Evolutionary conservation across 2,329 filamentous ascomycete species (phyloP).

Genomic region (Botrytis pseudocinerea): DNA sequence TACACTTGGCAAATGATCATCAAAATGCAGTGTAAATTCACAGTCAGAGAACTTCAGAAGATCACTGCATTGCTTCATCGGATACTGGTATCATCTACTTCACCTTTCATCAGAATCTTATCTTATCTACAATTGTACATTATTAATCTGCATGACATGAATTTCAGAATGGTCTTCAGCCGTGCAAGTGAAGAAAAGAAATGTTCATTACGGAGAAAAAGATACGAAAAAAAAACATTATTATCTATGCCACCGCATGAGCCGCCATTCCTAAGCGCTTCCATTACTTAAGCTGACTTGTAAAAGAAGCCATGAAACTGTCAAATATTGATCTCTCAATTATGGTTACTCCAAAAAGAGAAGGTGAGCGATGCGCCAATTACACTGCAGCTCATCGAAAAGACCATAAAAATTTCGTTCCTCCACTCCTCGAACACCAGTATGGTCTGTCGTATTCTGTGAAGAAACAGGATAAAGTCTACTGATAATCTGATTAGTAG

Average conservation of each 20-base stretch:
- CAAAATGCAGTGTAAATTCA: not conserved
- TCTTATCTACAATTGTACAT: not conserved
- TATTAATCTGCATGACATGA: not conserved
- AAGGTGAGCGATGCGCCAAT: not conserved
- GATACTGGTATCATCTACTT: no score
- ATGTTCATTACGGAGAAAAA: accelerated
- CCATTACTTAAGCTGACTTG: not conserved
- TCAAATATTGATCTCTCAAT: not conserved
- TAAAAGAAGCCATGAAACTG: not conserved
- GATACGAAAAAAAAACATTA: not conserved
- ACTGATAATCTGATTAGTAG: not conserved
- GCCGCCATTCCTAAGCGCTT: accelerated
- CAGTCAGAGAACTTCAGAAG: not conserved
- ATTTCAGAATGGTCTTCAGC: not conserved
- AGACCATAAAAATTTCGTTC: not conserved
- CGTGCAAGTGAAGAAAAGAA: not conserved
- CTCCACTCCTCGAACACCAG: not conserved
- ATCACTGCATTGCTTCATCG: not conserved
- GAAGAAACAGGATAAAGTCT: not conserved
- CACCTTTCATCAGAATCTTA: not conserved
- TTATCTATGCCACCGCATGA: not conserved
- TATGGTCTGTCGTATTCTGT: not conserved
- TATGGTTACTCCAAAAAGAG: accelerated
- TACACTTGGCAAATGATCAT: not conserved
- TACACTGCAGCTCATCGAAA: not conserved